phyloP scores from a whole-genome alignment of 352 stramenopile genomes.

The Phytophthora palmivora region DNA sequence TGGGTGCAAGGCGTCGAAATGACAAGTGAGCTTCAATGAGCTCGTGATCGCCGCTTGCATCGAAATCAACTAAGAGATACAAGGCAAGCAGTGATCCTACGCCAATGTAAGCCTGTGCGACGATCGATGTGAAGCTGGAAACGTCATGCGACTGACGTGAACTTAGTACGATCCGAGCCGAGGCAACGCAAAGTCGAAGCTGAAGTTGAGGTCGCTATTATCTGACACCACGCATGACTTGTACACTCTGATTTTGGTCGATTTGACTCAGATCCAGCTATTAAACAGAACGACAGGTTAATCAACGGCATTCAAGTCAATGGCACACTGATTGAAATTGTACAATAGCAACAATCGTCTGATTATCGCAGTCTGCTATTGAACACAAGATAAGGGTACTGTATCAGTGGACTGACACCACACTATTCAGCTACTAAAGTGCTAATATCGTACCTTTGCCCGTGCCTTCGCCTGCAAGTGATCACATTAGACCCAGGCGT shows the following conservation, averaged over 20 bases:
- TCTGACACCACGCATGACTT: neutral
- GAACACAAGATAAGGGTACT: neutral
- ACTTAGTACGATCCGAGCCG: no score
- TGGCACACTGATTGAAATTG: neutral
- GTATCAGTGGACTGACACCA: neutral
- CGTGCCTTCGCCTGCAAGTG: neutral
- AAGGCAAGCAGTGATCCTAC: no score
- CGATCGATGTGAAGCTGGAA: no score
- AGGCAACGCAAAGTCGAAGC: neutral
- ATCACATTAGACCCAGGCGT: slow-evolving; percentile 51
- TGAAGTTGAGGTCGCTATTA: neutral
- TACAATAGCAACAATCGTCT: neutral
- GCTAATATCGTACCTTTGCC: neutral
- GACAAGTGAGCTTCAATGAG: slow-evolving; percentile 34
- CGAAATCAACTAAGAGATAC: neutral
- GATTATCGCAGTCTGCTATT: neutral
- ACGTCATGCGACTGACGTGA: no score
- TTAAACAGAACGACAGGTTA: neutral
- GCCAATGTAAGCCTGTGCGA: no score
- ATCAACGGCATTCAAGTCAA: neutral
- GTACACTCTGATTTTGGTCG: slow-evolving; percentile 13
- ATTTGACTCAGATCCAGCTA: neutral
- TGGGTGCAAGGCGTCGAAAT: no score
- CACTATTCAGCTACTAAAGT: neutral
- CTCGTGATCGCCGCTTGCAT: no score